These are phyloP conservation scores for Fusarium sp. DNA, from an alignment of 2,329 filamentous ascomycete species.

Conservation along the genomic window DNA sequence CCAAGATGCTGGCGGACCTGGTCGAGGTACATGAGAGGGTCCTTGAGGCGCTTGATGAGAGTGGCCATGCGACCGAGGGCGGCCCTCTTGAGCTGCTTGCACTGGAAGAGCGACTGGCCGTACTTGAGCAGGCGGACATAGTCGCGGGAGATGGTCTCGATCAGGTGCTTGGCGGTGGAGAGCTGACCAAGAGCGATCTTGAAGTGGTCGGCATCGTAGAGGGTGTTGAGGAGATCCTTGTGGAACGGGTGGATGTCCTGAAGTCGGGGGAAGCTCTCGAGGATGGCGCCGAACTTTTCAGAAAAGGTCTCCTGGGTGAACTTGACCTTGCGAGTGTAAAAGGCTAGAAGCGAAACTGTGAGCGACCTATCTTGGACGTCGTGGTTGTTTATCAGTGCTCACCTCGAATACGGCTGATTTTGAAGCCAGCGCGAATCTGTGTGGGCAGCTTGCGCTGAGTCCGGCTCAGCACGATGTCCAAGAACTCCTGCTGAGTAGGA, in stretches of 20 bases:
- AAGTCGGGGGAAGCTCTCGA: conserved; percentile 92
- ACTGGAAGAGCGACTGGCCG: conserved; percentile 96
- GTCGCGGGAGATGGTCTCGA: conserved; percentile 95
- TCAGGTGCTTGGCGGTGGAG: conserved; percentile 94
- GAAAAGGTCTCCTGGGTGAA: conserved; percentile 97
- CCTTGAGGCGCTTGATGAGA: conserved; percentile 93
- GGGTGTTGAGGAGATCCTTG: conserved; percentile 86
- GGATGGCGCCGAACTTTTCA: conserved; percentile 90
- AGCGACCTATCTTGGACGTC: conserved; percentile 13
- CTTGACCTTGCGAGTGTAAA: conserved; percentile 98
- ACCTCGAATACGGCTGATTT: conserved; percentile 90
- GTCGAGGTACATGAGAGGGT: conserved; percentile 94
- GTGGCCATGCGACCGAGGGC: conserved; percentile 98
- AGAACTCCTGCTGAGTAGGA: conserved; percentile 92
- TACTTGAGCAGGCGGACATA: conserved; percentile 95
- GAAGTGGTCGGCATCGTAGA: conserved; percentile 99
- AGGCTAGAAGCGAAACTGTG: conserved; percentile 63
- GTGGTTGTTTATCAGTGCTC: conserved; percentile 26
- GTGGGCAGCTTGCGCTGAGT: conserved; percentile 94
- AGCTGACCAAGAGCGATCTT: conserved; percentile 95
- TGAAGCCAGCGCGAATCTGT: conserved; percentile 93
- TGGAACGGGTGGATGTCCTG: conserved; percentile 97
- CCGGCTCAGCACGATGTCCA: conserved; percentile 95
- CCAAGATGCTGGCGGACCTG: conserved; percentile 93
- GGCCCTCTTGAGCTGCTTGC: conserved; percentile 97